Evolutionary conservation across 495 filamentous ascomycete genomes (phyloP).

Genomic region (Astrothelium macrocarpum): DNA sequence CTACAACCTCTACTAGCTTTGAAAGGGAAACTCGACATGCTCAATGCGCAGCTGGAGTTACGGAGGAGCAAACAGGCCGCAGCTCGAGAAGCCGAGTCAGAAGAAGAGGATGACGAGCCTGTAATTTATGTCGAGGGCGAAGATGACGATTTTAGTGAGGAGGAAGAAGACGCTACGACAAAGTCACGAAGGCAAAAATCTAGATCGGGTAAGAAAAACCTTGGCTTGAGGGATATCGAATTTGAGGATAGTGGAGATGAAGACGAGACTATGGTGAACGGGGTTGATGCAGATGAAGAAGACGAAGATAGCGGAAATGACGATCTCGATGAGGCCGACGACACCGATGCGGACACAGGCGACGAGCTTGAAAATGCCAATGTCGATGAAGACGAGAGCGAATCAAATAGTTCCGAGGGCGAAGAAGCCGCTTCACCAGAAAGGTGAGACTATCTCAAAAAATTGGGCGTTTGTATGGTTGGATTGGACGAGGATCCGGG

Average conservation of each 20-base stretch:
- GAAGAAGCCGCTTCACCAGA: constrained; percentile 13
- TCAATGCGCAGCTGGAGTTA: constrained; percentile 75
- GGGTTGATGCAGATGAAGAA: constrained; percentile 22
- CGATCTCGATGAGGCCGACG: constrained; percentile 27
- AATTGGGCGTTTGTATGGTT: not conserved
- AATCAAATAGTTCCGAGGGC: constrained; percentile 14
- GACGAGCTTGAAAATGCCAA: constrained; percentile 32
- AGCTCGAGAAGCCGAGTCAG: constrained; percentile 26
- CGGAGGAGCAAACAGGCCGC: constrained; percentile 49
- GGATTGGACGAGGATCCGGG: too few species aligned
- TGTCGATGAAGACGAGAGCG: constrained; percentile 27
- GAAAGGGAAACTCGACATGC: constrained; percentile 86
- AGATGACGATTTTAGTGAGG: constrained; percentile 22
- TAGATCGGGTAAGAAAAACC: not conserved
- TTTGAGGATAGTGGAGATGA: constrained; percentile 36
- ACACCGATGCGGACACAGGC: constrained; percentile 19
- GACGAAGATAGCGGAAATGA: constrained; percentile 24
- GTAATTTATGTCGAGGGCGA: constrained; percentile 80
- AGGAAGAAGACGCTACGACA: constrained; percentile 38
- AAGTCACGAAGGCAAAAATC: constrained; percentile 25
- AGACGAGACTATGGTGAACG: constrained; percentile 21
- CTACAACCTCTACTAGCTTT: constrained; percentile 76
- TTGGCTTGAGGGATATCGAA: constrained; percentile 3
- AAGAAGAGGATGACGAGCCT: constrained; percentile 60
- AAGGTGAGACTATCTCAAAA: not conserved